Conservation (phyloP, 345 rosid species). For the Sonneratia caseolaris region DNA sequence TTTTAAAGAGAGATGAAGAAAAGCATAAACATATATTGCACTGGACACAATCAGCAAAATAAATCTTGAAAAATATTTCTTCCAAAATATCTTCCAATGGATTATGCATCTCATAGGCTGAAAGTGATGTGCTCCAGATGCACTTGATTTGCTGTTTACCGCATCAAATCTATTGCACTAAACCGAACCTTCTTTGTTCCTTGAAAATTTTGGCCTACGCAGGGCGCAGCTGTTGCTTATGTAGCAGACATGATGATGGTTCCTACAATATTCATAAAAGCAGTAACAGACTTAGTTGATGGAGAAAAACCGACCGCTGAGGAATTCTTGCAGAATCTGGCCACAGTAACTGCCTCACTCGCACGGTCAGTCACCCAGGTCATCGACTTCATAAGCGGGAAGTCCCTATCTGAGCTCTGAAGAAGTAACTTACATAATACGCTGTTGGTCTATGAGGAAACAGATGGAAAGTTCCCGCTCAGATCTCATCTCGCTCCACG, state of each 20-base stretch:
- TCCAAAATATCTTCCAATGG: background rate
- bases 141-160: background rate
- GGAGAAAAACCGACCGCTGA: conserved; percentile 86
- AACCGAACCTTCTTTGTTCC: background rate
- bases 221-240: conserved; percentile 93
- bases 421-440: background rate
- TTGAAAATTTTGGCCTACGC: background rate
- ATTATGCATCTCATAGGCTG: background rate
- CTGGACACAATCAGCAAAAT: background rate
- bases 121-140: background rate
- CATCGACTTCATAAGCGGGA: conserved; percentile 63
- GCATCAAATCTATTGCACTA: background rate
- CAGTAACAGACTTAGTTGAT: conserved; percentile 79
- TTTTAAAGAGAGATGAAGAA: background rate
- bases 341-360: conserved; percentile 67
- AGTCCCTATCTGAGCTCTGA: conserved; percentile 63
- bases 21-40: background rate
- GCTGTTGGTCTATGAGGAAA: background rate
- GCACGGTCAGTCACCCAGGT: conserved; percentile 48
- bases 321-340: conserved; percentile 82
- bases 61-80: too few relatives aligned
- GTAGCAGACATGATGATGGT: conserved; percentile 80
- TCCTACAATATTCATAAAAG: conserved; percentile 76
- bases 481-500: background rate
- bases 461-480: background rate